These are phyloP conservation scores for Crithidia fasciculata DNA, from an alignment of 208 protist genomes.

Conservation along the genomic window DNA sequence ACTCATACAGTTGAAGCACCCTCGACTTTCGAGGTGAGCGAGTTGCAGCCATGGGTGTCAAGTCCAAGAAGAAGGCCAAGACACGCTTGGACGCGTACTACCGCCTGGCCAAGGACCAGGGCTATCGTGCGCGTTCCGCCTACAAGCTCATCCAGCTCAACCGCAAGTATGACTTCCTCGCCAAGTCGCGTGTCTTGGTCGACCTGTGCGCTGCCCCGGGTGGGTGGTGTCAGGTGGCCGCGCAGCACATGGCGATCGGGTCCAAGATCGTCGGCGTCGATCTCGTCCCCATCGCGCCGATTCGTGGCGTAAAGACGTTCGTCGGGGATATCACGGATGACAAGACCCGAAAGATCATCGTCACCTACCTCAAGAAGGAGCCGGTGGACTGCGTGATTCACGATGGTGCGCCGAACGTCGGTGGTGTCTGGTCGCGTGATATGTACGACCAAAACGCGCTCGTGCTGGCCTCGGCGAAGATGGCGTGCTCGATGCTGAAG, in stretches of 20 bases:
- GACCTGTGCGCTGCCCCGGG: conserved; percentile 99
- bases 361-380: conserved; percentile 94
- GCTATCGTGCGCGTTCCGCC: conserved; percentile 97
- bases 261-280: conserved; percentile 98
- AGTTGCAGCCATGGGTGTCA: conserved; percentile 75
- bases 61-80: conserved; percentile 94
- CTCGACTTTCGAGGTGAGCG: too few relatives aligned
- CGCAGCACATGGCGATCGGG: conserved; percentile 97
- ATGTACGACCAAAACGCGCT: conserved; percentile 98
- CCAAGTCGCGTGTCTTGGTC: conserved; percentile 86
- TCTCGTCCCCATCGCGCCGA: conserved; percentile 98
- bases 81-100: conserved; percentile 97
- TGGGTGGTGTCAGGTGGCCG: conserved; percentile 96
- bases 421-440: conserved; percentile 98
- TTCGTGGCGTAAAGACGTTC: conserved; percentile 96
- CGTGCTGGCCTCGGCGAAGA: conserved; percentile 94
- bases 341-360: conserved; percentile 95
- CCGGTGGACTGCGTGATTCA: conserved; percentile 97
- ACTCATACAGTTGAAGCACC: background rate
- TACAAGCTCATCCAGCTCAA: conserved; percentile 99
- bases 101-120: conserved; percentile 98
- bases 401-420: conserved; percentile 99
- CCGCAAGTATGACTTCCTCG: conserved; percentile 99
- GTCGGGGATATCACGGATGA: conserved; percentile 99
- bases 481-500: conserved; percentile 96